Evolutionary conservation across 441 rosid genomes (phyloP).

Genomic region (Omphalea diandra): DNA sequence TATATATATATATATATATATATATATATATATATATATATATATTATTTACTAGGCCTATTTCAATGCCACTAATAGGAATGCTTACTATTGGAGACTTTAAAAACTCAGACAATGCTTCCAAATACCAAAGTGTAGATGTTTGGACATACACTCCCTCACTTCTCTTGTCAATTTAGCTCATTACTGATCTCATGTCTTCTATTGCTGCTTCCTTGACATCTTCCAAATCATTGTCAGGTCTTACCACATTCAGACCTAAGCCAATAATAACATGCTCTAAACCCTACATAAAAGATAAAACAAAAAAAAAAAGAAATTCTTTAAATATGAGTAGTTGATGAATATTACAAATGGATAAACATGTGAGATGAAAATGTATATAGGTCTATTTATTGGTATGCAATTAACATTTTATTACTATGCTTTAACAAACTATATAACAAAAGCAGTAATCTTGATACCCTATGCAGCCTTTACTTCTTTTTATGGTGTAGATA

Average conservation of each 20-base stretch:
- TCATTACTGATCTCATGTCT: slow-evolving; percentile 86
- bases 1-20: too few species aligned
- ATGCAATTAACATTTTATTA: not conserved
- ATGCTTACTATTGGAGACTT: slow-evolving; percentile 80
- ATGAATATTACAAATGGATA: not conserved
- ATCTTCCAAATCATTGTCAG: slow-evolving; percentile 77
- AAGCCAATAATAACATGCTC: slow-evolving; percentile 97
- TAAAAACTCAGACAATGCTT: slow-evolving; percentile 89
- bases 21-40: too few species aligned
- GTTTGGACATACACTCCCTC: slow-evolving; percentile 98
- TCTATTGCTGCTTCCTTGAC: slow-evolving; percentile 67
- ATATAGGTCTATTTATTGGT: not conserved
- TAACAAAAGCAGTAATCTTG: slow-evolving; percentile 91
- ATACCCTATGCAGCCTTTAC: slow-evolving; percentile 97
- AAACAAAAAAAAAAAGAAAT: slow-evolving; percentile 24
- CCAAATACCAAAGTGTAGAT: slow-evolving; percentile 90
- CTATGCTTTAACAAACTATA: slow-evolving; percentile 11
- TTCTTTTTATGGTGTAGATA: slow-evolving; percentile 86
- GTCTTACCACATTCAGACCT: slow-evolving; percentile 70
- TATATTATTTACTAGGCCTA: slow-evolving; percentile 94
- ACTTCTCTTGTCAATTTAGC: slow-evolving; percentile 78
- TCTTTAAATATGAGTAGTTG: not conserved
- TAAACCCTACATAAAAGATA: slow-evolving; percentile 59
- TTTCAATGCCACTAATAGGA: slow-evolving; percentile 88
- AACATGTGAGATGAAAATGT: slow-evolving; percentile 1